Evolutionary conservation across 257 asterid genomes (phyloP), one percentile per base, ranked within the genome.

Genomic region (Salvia rosmarinus): DNA sequence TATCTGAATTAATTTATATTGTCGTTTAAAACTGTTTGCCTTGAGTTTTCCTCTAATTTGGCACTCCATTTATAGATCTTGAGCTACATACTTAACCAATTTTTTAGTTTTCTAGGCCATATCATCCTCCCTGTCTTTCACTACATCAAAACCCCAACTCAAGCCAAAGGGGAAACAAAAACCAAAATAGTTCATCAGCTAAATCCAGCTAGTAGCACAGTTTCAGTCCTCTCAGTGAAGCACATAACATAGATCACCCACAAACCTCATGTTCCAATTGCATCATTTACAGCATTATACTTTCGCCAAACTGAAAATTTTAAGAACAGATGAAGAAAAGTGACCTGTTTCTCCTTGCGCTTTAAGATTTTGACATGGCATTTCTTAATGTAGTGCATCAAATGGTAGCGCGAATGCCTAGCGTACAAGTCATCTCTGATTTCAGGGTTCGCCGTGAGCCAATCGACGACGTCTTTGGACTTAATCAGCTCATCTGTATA

Each of bases 341-440:
- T 12, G 8, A 91, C 96, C 96, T 84, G 87, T 68, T 86, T 90
- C 58, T 84, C 97, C 88, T 83, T 88, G 60, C 94, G 78, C 87
- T 90, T 93, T 84, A 93, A 70, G 75, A 93, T 85, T 83, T 93
- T 90, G 74, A 93, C 84, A 78, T 93, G 98, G 71, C 97, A 93
- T 76, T 93, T 93, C 78, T 93, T 93, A 37, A 93, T 85, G 75
- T 93, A 93, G 78, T 93, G 98, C 86, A 84, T 84, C 91, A 93
- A 80, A 80, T 93, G 98, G 84, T 93, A 93, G 64, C 96, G 96
- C 3, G 98, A 93, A 80, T 93, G 98, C 69, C 91, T 80, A 9
- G 94, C 73, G 77, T 85, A 90, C 79, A 93, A 79, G 55, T 85
- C 89, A 60, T 92, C 92, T 70, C 92, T 85, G 72, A 92, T 83